Conservation (phyloP, 306 rosid genomes). For the Lathyrus tuberosus region DNA sequence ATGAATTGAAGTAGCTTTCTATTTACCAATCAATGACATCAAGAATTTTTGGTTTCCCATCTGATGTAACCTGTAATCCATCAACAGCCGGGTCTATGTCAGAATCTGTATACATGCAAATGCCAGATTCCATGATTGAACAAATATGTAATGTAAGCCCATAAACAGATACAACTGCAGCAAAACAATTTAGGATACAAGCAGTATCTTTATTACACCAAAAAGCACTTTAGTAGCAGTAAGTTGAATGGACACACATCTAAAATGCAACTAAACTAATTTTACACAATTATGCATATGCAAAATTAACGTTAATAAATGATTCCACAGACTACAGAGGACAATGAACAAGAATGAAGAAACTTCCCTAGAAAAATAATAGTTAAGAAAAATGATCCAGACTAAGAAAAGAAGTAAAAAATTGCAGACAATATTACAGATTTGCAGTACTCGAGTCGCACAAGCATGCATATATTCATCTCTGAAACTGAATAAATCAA, state of each 20-base stretch:
- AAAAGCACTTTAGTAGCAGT: slow-evolving; percentile 6
- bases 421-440: background rate
- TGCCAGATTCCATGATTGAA: slow-evolving; percentile 23
- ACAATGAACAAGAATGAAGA: background rate
- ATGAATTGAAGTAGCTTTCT: background rate
- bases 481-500: slow-evolving; percentile 3
- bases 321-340: background rate
- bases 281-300: background rate
- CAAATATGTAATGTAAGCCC: slow-evolving; percentile 20
- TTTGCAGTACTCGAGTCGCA: background rate
- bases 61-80: slow-evolving; percentile 91
- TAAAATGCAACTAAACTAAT: no score
- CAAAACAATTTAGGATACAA: slow-evolving; percentile 10
- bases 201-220: background rate
- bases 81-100: slow-evolving; percentile 97
- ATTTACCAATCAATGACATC: slow-evolving; percentile 87
- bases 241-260: no score
- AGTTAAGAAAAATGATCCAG: no score
- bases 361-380: no score
- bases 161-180: slow-evolving; percentile 24
- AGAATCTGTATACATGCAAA: slow-evolving; percentile 63
- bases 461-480: slow-evolving; percentile 6
- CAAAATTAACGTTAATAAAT: background rate
- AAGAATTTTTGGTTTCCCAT: slow-evolving; percentile 89
- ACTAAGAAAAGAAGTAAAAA: background rate